A percentile compares a stretch with the other conserved stretches of the same genome.
These are phyloP conservation scores for Sarcodon sp. DNA, from an alignment of 768 basidiomycete species.

Conservation along the genomic window DNA sequence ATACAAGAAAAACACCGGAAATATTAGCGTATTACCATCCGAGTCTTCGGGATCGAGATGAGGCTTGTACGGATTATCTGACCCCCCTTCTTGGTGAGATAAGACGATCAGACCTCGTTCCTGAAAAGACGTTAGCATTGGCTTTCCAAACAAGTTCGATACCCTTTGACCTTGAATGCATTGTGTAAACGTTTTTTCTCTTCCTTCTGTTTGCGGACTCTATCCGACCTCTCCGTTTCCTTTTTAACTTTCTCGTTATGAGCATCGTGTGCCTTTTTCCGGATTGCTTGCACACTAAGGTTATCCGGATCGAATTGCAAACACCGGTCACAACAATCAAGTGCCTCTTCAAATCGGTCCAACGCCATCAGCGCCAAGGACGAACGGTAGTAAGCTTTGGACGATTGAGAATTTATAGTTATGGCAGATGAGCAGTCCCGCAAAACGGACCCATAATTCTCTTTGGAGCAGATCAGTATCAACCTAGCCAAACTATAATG, in stretches of 20 bases:
- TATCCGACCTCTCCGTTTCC: conserved; percentile 35
- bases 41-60: conserved; percentile 58
- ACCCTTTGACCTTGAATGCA: conserved; percentile 49
- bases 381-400: conserved; percentile 85
- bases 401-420: conserved; percentile 41
- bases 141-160: not conserved
- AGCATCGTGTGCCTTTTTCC: conserved; percentile 30
- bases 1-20: conserved; percentile 91
- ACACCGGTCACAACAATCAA: conserved; percentile 71
- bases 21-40: conserved; percentile 43
- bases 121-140: not conserved
- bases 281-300: conserved; percentile 34
- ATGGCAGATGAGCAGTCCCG: conserved; percentile 74
- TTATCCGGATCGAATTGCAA: conserved; percentile 47
- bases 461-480: conserved; percentile 22
- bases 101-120: conserved; percentile 57
- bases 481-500: conserved; percentile 1
- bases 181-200: conserved; percentile 36
- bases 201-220: conserved; percentile 34
- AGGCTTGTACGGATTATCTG: conserved; percentile 45
- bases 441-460: conserved; percentile 81
- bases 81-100: conserved; percentile 33
- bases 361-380: conserved; percentile 64
- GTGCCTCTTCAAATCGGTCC: conserved; percentile 64
- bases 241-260: conserved; percentile 39